phyloP scores from a whole-genome alignment of 495 filamentous ascomycete genomes.

The Annulohypoxylon nitens region DNA sequence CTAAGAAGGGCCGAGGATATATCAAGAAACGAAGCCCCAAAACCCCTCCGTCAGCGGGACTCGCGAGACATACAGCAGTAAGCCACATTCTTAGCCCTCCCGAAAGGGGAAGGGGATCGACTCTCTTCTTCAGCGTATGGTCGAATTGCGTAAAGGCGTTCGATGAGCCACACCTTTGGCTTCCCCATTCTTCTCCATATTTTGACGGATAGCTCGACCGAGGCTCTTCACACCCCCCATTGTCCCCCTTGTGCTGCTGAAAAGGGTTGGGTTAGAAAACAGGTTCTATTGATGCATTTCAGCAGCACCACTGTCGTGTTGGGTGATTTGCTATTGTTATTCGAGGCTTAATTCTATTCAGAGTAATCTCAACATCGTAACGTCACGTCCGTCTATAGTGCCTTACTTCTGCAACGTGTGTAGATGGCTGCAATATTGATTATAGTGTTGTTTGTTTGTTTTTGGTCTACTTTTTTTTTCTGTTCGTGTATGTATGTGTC shows the following conservation, averaged over 20 bases:
- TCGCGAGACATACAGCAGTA: constrained; percentile 43
- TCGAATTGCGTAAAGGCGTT: constrained; percentile 23
- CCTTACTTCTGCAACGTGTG: constrained; percentile 37
- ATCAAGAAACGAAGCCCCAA: constrained; percentile 5
- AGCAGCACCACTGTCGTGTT: constrained; percentile 1
- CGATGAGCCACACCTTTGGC: constrained; percentile 34
- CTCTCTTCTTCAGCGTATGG: constrained; percentile 30
- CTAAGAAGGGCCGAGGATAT: constrained; percentile 28
- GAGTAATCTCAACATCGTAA: constrained; percentile 21
- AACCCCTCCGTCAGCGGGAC: constrained; percentile 27
- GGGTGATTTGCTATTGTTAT: constrained; percentile 11
- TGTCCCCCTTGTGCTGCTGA: constrained; percentile 29
- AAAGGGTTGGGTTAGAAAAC: constrained; percentile 5
- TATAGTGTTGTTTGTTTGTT: constrained; percentile 30
- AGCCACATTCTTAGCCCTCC: constrained; percentile 42
- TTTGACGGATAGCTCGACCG: constrained; percentile 16
- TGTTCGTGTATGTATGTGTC: constrained; percentile 14
- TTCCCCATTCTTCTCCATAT: constrained; percentile 8
- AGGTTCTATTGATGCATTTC: constrained; percentile 12
- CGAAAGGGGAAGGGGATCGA: constrained; percentile 41
- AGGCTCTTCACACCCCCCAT: constrained; percentile 4
- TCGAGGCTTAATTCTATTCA: constrained; percentile 16
- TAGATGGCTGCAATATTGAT: constrained; percentile 11
- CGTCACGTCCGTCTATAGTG: constrained; percentile 33
- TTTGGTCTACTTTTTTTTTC: constrained; percentile 13